A percentile compares a stretch with the other conserved stretches of the same genome.
These are phyloP conservation scores for Lentinula boryana DNA, from an alignment of 768 basidiomycete species.

Conservation along the genomic window DNA sequence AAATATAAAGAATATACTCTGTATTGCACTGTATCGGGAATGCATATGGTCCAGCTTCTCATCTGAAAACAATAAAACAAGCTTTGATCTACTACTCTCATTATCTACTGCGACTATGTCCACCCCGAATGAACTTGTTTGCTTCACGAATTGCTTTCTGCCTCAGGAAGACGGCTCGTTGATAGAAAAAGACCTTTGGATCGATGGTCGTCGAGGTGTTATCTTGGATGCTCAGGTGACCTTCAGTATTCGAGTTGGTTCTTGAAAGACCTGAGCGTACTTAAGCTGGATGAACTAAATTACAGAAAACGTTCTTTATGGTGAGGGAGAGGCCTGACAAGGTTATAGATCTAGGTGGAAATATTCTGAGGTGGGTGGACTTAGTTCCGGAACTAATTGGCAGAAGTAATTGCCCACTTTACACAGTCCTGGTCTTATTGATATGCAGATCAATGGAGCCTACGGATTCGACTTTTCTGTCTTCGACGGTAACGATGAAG, in stretches of 20 bases:
- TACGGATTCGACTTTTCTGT: slow-evolving; percentile 87
- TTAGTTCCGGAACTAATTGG: not conserved
- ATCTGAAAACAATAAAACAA: not conserved
- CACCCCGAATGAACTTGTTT: slow-evolving; percentile 61
- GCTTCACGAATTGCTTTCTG: slow-evolving; percentile 84
- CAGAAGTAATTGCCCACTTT: slow-evolving; percentile 3
- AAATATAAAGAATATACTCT: not conserved
- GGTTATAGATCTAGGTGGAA: slow-evolving; percentile 66
- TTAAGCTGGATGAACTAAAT: not conserved
- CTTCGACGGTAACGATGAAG: slow-evolving; percentile 63
- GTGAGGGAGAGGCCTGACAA: slow-evolving; percentile 54
- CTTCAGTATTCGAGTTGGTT: slow-evolving; percentile 4
- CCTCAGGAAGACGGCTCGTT: slow-evolving; percentile 76
- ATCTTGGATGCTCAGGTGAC: slow-evolving; percentile 71
- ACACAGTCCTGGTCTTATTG: slow-evolving; percentile 74
- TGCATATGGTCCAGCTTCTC: not conserved
- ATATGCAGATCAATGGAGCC: slow-evolving; percentile 87
- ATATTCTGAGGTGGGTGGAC: slow-evolving; percentile 58
- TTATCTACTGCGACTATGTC: slow-evolving; percentile 21
- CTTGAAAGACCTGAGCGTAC: not conserved
- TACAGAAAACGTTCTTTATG: slow-evolving; percentile 62
- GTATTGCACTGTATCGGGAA: not conserved
- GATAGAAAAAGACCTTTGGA: slow-evolving; percentile 72
- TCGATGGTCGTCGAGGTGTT: slow-evolving; percentile 67
- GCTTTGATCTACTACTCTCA: not conserved